phyloP scores from a whole-genome alignment of 2,329 filamentous ascomycete genomes.

The Sclerotinia subarctica region DNA sequence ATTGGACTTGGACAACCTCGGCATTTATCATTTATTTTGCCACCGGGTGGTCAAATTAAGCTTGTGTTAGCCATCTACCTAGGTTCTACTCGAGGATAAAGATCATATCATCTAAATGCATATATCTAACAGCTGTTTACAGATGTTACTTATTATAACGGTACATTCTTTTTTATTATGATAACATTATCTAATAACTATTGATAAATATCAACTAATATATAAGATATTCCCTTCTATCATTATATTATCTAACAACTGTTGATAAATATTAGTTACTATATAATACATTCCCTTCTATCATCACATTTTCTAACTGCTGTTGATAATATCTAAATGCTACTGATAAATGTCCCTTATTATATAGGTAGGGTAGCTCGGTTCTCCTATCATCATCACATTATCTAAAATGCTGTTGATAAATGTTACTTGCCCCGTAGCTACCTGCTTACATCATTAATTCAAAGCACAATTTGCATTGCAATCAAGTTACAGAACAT shows the following conservation, averaged over 20 bases:
- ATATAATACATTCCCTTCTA: too few species aligned
- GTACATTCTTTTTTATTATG: too few species aligned
- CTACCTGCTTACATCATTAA: background rate
- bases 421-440: background rate
- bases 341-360: background rate
- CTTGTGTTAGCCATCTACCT: background rate
- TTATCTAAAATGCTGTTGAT: background rate
- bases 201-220: too few species aligned
- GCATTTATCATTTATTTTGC: constrained; percentile 17
- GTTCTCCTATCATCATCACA: background rate
- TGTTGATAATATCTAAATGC: too few species aligned
- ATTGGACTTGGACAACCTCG: constrained; percentile 5
- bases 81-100: too few species aligned
- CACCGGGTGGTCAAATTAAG: background rate
- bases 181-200: too few species aligned
- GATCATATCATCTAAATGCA: too few species aligned
- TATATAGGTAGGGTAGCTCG: background rate
- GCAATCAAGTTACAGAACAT: background rate
- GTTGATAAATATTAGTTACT: too few species aligned
- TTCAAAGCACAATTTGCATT: background rate
- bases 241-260: too few species aligned
- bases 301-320: background rate
- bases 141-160: too few species aligned
- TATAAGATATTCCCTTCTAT: background rate
- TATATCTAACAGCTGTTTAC: too few species aligned